Base-by-base conservation (phyloP, 148 eudicot species). In the Drosera capensis region DNA sequence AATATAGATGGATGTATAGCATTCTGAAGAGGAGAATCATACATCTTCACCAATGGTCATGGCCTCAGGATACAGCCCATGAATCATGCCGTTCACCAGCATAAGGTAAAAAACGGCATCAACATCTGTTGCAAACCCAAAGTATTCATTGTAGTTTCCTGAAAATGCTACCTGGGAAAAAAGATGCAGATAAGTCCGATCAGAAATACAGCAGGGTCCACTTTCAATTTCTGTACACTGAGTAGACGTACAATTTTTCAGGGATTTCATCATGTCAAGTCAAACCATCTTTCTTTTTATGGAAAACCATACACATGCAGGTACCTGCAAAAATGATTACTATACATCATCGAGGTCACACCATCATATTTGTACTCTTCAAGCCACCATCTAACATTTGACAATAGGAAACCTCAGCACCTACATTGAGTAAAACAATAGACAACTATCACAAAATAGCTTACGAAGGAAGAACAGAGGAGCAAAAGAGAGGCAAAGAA, bases 371-470 rank as follows among this genome's bases (percentile, higher is more conserved):
- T 85, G 67, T 81, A 92, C 54, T 92, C 99, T 59, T 85, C 99
- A 49, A 92, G 77, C 99, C 99, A 92, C 99, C 99, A 92, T 81
- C 99, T 81, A 51, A 94, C 95, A 66, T 85, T 92, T 59, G 95
- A 92, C 26, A 92, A n/a, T 80, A 61, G 81, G 94, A 76, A 25
- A 92, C 67, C 99, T 68, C 26, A 81, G 66, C 25, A 92, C 99
- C 99, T 92, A 72, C 30, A 51, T 28, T 29, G 49, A 20, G 24
- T 24, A 54, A 30, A 51, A 40, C 40, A 41, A 56, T 67, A 35
- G 25, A 60, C 51, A 55, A 6, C 13, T 11, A 9, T 13, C 38
- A 34, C 9, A 2, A 4, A 2, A 4, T 2, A 34, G 11, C 6
- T 34, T 11, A 28, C 20, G 22, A n/a, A 12, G 15, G 25, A 17